Percentiles rank a stretch among this genome's conserved stretches.
Evolutionary conservation across 495 filamentous ascomycete genomes (phyloP).

Genomic region (Penicillium waksmanii): DNA sequence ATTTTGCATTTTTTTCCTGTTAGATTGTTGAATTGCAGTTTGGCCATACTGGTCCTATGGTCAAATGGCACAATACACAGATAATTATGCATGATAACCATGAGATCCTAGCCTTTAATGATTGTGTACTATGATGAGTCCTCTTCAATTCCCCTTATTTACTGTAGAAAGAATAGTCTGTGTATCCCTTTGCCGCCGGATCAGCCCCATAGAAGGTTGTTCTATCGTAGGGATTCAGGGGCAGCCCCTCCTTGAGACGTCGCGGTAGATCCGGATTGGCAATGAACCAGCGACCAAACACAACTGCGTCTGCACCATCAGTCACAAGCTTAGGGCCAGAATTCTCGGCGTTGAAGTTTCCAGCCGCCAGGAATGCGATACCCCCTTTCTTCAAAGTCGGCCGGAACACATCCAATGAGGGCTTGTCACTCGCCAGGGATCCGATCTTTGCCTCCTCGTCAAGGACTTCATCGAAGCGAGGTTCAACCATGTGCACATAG

Average conservation of each 20-base stretch:
- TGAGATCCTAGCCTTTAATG: background rate
- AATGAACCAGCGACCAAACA: conserved; percentile 68
- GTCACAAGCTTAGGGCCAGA: conserved; percentile 23
- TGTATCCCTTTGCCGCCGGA: conserved; percentile 59
- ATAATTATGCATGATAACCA: background rate
- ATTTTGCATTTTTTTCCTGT: background rate
- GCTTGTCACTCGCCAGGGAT: conserved; percentile 26
- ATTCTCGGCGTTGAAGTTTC: conserved; percentile 36
- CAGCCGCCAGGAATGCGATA: conserved; percentile 35
- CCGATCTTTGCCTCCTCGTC: conserved; percentile 50
- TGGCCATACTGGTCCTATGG: conserved; percentile 1
- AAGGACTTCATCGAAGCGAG: conserved; percentile 50
- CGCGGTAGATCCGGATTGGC: conserved; percentile 69
- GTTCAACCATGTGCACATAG: conserved; percentile 49
- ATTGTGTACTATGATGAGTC: conserved; percentile 6
- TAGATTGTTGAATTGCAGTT: background rate
- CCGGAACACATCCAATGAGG: conserved; percentile 36
- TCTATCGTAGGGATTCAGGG: conserved; percentile 59
- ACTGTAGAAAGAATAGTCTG: conserved; percentile 62
- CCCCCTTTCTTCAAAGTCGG: conserved; percentile 34
- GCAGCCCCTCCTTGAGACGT: conserved; percentile 57
- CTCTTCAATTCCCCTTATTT: conserved; percentile 37
- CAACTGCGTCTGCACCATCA: conserved; percentile 40
- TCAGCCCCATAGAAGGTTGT: conserved; percentile 59
- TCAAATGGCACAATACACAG: background rate